Conservation (phyloP, 2,329 filamentous ascomycete species). For the Neofusicoccum cordaticola region DNA sequence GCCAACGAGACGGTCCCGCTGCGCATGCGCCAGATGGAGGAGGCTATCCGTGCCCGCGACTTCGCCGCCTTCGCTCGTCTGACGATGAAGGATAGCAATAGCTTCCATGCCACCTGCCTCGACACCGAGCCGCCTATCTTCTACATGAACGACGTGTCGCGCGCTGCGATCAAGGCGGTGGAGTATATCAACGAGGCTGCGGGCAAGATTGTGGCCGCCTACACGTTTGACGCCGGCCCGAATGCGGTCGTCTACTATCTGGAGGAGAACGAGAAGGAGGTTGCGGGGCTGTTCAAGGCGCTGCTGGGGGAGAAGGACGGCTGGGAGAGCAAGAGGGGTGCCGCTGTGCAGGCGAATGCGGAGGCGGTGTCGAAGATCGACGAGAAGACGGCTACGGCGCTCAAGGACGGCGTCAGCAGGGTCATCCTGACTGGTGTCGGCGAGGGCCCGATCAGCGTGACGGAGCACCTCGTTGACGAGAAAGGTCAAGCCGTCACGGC, state of each 20-base stretch:
- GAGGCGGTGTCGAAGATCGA: conserved; percentile 62
- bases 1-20: conserved; percentile 74
- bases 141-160: conserved; percentile 93
- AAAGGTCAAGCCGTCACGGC: conserved; percentile 38
- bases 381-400: conserved; percentile 41
- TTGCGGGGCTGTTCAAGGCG: conserved; percentile 75
- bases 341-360: conserved; percentile 49
- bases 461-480: conserved; percentile 71
- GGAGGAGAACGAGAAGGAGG: conserved; percentile 68
- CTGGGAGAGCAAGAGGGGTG: conserved; percentile 61
- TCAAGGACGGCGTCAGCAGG: conserved; percentile 78
- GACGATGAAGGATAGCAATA: conserved; percentile 96
- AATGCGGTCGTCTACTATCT: conserved; percentile 97
- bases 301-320: conserved; percentile 64
- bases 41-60: conserved; percentile 72
- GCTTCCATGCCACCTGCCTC: conserved; percentile 90
- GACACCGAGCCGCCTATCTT: conserved; percentile 98
- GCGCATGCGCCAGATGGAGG: conserved; percentile 81
- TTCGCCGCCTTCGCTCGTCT: conserved; percentile 85
- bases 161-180: conserved; percentile 82
- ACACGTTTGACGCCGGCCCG: conserved; percentile 95
- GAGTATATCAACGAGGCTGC: conserved; percentile 82
- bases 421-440: conserved; percentile 91
- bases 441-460: conserved; percentile 78
- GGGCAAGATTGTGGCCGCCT: conserved; percentile 79